phyloP scores from a whole-genome alignment of 2,329 filamentous ascomycete species.

The Diaporthe australafricana region DNA sequence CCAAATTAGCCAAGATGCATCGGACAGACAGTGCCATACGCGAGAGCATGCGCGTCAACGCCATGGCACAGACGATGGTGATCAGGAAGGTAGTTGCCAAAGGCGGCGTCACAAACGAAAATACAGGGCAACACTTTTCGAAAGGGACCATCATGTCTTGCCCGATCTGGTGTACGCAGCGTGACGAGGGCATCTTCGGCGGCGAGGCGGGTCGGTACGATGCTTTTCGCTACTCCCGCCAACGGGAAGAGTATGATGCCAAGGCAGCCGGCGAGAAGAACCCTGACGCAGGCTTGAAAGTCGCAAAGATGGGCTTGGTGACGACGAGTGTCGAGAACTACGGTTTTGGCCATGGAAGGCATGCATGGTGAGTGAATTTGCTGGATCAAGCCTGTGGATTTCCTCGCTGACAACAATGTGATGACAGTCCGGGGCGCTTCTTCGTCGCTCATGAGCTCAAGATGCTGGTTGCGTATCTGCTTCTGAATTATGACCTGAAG shows the following conservation, averaged over 20 bases:
- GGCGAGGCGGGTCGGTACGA: slow-evolving; percentile 56
- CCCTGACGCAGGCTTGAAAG: slow-evolving; percentile 46
- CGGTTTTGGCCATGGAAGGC: slow-evolving; percentile 68
- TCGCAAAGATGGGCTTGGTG: slow-evolving; percentile 61
- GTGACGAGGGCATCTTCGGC: slow-evolving; percentile 57
- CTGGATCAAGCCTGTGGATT: neutral
- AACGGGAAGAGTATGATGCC: slow-evolving; percentile 52
- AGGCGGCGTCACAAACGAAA: slow-evolving; percentile 50
- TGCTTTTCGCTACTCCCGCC: slow-evolving; percentile 60
- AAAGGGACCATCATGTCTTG: slow-evolving; percentile 45
- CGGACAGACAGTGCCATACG: slow-evolving; percentile 64
- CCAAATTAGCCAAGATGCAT: slow-evolving; percentile 54
- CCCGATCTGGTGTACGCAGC: slow-evolving; percentile 59
- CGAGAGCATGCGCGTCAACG: slow-evolving; percentile 62
- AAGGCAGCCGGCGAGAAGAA: slow-evolving; percentile 45
- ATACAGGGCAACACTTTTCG: slow-evolving; percentile 35
- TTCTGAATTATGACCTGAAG: slow-evolving; percentile 65
- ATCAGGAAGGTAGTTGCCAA: slow-evolving; percentile 58
- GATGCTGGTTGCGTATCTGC: slow-evolving; percentile 62
- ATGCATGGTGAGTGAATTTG: slow-evolving; percentile 55
- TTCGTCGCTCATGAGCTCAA: slow-evolving; percentile 68
- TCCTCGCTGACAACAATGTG: neutral
- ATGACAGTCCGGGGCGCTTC: slow-evolving; percentile 62
- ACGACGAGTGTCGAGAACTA: slow-evolving; percentile 63
- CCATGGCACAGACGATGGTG: slow-evolving; percentile 58